A percentile compares a stretch with the other conserved stretches of the same genome.
phyloP scores from a whole-genome alignment of 2,329 filamentous ascomycete species.

The Aurifilum marmelostoma region DNA sequence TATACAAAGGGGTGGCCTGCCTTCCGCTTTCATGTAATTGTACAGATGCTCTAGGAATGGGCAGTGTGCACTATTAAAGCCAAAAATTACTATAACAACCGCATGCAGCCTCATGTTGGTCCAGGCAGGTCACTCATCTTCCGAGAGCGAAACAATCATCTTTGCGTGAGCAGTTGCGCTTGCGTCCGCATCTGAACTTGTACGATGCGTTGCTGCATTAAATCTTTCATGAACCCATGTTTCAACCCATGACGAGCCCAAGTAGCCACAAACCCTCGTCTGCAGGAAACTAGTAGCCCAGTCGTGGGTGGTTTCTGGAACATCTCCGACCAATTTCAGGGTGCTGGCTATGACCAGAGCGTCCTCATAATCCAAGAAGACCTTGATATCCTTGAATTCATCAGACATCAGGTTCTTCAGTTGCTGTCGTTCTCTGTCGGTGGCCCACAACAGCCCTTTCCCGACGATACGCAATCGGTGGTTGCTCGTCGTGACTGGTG shows the following conservation, averaged over 20 bases:
- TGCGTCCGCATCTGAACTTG: no score
- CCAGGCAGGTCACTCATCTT: not conserved
- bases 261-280: not conserved
- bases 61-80: not conserved
- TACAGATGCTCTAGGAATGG: not conserved
- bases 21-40: not conserved
- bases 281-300: not conserved
- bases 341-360: not conserved
- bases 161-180: no score
- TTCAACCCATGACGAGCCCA: not conserved
- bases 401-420: no score
- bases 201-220: no score
- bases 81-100: not conserved
- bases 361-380: not conserved
- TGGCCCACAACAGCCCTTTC: not conserved
- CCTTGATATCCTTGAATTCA: not conserved
- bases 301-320: no score
- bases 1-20: not conserved
- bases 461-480: not conserved
- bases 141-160: no score
- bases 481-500: not conserved
- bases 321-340: not conserved
- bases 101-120: not conserved
- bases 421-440: not conserved
- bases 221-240: no score